phyloP scores from a whole-genome alignment of 2,329 filamentous ascomycete species.

The Sporothrix humicola region DNA sequence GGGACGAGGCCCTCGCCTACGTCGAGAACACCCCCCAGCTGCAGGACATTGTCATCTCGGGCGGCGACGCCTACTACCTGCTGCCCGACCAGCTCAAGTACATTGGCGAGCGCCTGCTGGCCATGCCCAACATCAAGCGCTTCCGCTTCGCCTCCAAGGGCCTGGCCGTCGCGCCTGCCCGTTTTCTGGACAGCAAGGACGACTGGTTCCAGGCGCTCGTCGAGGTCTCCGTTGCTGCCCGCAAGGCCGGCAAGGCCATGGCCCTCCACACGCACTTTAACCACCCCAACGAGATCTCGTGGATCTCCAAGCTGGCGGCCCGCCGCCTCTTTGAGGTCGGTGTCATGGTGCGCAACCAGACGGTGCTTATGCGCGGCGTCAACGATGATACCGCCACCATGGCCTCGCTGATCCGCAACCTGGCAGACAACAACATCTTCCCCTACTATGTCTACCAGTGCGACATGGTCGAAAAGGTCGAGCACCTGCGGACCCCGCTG shows the following conservation, averaged over 20 bases:
- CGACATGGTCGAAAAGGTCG: conserved; percentile 65
- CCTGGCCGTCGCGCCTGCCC: conserved; percentile 62
- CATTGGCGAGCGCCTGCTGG: conserved; percentile 62
- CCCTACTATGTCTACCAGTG: conserved; percentile 72
- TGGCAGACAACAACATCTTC: conserved; percentile 62
- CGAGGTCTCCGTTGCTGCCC: conserved; percentile 56
- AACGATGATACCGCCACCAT: conserved; percentile 63
- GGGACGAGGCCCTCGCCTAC: conserved; percentile 63
- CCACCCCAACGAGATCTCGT: conserved; percentile 66
- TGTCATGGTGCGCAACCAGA: conserved; percentile 65
- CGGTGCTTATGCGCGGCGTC: conserved; percentile 63
- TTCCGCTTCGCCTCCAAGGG: conserved; percentile 68
- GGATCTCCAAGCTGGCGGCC: conserved; percentile 60
- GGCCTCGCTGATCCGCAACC: conserved; percentile 56
- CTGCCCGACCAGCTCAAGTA: conserved; percentile 56
- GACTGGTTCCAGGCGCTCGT: conserved; percentile 58
- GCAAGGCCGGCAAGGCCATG: conserved; percentile 61
- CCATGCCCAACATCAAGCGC: conserved; percentile 62
- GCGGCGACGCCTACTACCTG: conserved; percentile 66
- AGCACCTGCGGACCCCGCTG: conserved; percentile 67
- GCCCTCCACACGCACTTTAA: conserved; percentile 71
- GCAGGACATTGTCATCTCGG: conserved; percentile 66
- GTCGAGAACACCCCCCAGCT: conserved; percentile 57
- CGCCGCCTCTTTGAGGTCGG: conserved; percentile 57
- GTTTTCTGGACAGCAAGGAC: conserved; percentile 58